phyloP scores from a whole-genome alignment of 129 eudicot genomes.

The Apium graveolens region DNA sequence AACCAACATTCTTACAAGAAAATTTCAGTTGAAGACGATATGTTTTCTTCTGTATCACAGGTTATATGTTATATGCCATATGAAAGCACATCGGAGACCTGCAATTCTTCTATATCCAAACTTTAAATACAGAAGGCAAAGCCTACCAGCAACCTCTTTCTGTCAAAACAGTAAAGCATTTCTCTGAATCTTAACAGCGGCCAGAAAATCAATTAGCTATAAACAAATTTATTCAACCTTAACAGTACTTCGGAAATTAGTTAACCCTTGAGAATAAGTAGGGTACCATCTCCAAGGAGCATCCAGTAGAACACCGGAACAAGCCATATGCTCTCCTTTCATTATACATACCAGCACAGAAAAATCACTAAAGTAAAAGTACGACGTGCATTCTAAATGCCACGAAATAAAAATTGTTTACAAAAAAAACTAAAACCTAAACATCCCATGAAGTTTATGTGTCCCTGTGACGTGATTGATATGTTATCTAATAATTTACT shows the following conservation, averaged over 20 bases:
- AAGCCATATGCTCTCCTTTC: not conserved
- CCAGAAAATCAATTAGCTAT: not conserved
- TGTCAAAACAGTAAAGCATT: too few species aligned
- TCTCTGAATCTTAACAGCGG: not conserved
- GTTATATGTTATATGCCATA: not conserved
- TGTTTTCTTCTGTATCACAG: not conserved
- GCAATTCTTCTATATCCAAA: not conserved
- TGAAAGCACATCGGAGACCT: not conserved
- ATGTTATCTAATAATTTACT: too few species aligned
- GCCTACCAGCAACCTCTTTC: not conserved
- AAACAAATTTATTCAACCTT: not conserved
- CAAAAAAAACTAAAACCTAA: not conserved
- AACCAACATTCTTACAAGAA: not conserved
- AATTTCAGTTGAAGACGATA: not conserved
- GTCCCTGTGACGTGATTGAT: not conserved
- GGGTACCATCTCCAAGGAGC: not conserved
- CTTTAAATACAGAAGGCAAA: not conserved
- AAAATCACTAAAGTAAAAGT: too few species aligned
- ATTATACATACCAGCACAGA: not conserved
- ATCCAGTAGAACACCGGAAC: not conserved
- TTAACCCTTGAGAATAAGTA: too few species aligned
- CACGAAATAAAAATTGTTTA: not conserved
- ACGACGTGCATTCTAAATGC: not conserved
- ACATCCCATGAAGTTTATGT: not conserved
- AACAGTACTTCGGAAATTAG: too few species aligned